Evolutionary conservation across 371 early-diverging fungal species (phyloP), one percentile per base, ranked within the genome.

Genomic region (Mucor indicus): DNA sequence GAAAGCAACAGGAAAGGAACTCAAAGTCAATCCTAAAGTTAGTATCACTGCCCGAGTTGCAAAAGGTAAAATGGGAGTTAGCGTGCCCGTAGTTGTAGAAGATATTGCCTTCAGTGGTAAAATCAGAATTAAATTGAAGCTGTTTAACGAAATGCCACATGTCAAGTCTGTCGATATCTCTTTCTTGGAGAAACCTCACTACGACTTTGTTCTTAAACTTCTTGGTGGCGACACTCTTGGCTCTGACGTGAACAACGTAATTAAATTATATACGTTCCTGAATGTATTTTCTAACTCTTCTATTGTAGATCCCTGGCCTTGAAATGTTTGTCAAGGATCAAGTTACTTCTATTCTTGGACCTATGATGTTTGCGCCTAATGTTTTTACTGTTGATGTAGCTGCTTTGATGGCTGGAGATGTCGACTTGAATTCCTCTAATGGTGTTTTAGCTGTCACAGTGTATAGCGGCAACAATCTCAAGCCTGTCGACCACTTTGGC

Each of bases 121-220:
- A 54, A 70, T 86, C 60, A 78, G 85, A 50, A 69, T 92, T 55
- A 86, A 84, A 60, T 63, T 91, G 44, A 91, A 85, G 62, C 77
- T 88, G 43, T 91, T 83, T 39, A 79, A 83, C 49, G 80, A 77
- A 53, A 93, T 85, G 68, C 96, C 96, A 3, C 85, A 92, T 46
- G 84, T 96, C 47, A 86, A 91, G 64, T 84, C 81, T 0, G 81
- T 92, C 9, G 91, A 93, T 38, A 72, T 93, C 37, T 82, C 82
- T 43, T 90, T 99, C 58, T 62, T 93, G 52, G 88, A 91, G 57
- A 77, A 81, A 11, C 98, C 98, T 32, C 58, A 71, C 9, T 79
- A 97, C 44, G 93, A 96, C 71, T 98, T 95, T 72, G 81, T 81
- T 15, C 81, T 98, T 27, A 86, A 92, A 64, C 99, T 98, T 2